Conservation (phyloP, 73 alveolate species). For the Breviolum minutum region DNA sequence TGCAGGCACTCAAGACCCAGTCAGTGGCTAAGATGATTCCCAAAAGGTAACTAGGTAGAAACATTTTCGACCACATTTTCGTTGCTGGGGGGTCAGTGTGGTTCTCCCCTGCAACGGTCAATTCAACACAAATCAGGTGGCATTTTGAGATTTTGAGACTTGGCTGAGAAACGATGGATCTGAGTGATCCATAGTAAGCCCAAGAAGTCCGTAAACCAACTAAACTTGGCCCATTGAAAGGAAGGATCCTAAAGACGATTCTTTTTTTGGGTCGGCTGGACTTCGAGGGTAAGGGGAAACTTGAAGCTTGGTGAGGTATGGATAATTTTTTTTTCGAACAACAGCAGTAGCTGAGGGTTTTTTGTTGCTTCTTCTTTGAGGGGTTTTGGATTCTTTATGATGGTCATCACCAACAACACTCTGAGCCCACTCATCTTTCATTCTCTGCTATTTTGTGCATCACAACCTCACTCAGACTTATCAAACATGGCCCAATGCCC, state of each 20-base stretch:
- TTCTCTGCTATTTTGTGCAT: not conserved
- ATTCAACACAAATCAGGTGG: constrained; percentile 28
- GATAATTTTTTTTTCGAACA: too few species aligned
- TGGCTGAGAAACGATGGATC: not conserved
- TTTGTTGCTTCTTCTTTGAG: too few species aligned
- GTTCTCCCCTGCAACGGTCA: too few species aligned
- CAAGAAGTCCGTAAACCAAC: not conserved
- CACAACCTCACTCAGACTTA: not conserved
- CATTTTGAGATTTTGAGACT: constrained; percentile 69
- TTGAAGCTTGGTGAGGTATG: too few species aligned
- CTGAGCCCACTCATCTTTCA: too few species aligned
- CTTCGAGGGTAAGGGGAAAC: too few species aligned
- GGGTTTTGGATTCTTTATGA: too few species aligned
- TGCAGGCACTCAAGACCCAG: not conserved
- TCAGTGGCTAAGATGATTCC: not conserved
- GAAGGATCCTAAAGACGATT: not conserved
- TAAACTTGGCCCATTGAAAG: not conserved
- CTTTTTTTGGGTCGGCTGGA: not conserved
- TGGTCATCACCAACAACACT: not conserved
- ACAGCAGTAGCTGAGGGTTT: too few species aligned
- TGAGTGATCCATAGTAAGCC: not conserved
- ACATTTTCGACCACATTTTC: not conserved
- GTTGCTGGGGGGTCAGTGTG: not conserved
- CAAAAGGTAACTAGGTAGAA: not conserved
- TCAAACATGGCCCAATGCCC: not conserved